Evolutionary conservation across 2,329 filamentous ascomycete species (phyloP).

Genomic region (Curvularia spicifera): DNA sequence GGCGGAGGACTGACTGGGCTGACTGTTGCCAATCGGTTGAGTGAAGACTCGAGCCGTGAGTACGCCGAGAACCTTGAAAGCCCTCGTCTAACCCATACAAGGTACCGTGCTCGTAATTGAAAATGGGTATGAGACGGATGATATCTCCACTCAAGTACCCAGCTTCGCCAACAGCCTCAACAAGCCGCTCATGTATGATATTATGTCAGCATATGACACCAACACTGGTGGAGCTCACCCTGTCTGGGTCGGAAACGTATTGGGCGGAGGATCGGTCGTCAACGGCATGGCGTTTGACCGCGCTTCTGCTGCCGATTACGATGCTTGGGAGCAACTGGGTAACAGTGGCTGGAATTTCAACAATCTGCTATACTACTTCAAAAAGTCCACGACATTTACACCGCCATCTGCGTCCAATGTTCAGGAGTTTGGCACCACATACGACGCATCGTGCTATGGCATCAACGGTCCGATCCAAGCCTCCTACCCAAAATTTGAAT

Average conservation of each 20-base stretch:
- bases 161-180: constrained; percentile 34
- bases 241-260: constrained; percentile 33
- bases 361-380: constrained; percentile 40
- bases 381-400: constrained; percentile 39
- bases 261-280: constrained; percentile 48
- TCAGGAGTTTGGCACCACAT: constrained; percentile 33
- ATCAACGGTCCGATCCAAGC: constrained; percentile 33
- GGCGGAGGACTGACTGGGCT: constrained; percentile 42
- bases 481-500: constrained; percentile 38
- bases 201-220: constrained; percentile 30
- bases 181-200: constrained; percentile 31
- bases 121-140: constrained; percentile 32
- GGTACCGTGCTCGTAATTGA: constrained; percentile 40
- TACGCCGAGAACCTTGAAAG: background rate
- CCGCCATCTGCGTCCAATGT: constrained; percentile 20
- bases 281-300: constrained; percentile 52
- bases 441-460: constrained; percentile 34
- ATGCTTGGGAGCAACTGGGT: constrained; percentile 64
- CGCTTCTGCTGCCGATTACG: constrained; percentile 48
- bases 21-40: constrained; percentile 40
- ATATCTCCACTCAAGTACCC: constrained; percentile 33
- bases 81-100: constrained; percentile 12
- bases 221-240: constrained; percentile 23
- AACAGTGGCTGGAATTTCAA: constrained; percentile 57
- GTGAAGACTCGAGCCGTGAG: constrained; percentile 34